These are phyloP conservation scores for Tillandsia fasciculata DNA, from an alignment of 176 grass and related monocot species.

Conservation along the genomic window DNA sequence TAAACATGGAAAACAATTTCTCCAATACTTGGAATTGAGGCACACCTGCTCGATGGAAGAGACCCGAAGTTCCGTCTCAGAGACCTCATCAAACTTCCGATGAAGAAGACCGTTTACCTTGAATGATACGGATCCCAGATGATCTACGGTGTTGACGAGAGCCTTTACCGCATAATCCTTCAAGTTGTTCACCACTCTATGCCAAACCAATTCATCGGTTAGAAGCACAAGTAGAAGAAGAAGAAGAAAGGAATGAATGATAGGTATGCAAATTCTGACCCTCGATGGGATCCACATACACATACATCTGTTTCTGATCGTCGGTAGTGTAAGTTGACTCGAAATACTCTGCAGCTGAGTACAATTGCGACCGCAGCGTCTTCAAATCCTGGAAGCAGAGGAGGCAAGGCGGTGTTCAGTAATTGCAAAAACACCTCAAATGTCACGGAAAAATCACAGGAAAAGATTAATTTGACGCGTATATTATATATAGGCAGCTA, in stretches of 20 bases:
- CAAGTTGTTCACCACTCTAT: conserved; percentile 49
- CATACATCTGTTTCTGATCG: conserved; percentile 37
- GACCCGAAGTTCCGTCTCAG: conserved; percentile 30
- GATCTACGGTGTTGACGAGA: conserved; percentile 74
- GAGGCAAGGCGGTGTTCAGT: not conserved
- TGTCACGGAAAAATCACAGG: no score
- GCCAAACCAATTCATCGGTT: not conserved
- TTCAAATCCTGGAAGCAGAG: conserved; percentile 52
- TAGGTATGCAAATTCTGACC: conserved; percentile 8
- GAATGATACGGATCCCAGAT: conserved; percentile 73
- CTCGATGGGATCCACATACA: not conserved
- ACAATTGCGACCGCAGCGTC: conserved; percentile 55
- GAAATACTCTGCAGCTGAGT: conserved; percentile 80
- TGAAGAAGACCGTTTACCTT: conserved; percentile 52
- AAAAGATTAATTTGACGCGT: no score
- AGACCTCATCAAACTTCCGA: conserved; percentile 44
- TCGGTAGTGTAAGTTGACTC: conserved; percentile 56
- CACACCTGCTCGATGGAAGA: conserved; percentile 61
- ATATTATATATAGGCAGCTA: no score
- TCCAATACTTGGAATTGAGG: no score
- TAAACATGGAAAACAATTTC: no score
- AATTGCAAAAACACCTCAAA: no score
- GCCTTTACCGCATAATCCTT: conserved; percentile 72
- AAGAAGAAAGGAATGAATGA: conserved; percentile 4
- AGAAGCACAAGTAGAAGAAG: not conserved